Evolutionary conservation across 345 rosid genomes (phyloP).

Genomic region (Boechera stricta): DNA sequence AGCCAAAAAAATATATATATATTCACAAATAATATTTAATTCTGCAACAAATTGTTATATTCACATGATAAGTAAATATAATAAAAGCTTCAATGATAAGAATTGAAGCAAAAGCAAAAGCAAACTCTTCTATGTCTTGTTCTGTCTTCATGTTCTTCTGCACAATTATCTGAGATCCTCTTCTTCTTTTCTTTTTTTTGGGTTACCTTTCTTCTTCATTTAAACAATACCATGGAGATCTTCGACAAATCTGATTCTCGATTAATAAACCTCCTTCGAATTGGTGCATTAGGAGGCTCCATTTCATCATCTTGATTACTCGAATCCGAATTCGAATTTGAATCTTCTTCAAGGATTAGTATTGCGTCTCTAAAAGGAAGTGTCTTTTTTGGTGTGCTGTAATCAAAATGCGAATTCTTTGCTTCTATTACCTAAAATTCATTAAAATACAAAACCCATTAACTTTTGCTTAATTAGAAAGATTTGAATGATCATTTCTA

Average conservation of each 20-base stretch:
- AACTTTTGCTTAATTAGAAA: slow-evolving; percentile 7
- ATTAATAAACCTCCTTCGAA: slow-evolving; percentile 10
- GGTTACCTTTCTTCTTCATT: slow-evolving; percentile 18
- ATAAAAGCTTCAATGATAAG: slow-evolving; percentile 31
- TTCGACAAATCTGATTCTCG: slow-evolving; percentile 30
- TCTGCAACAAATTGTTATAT: slow-evolving; percentile 41
- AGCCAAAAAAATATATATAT: background rate
- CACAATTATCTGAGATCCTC: slow-evolving; percentile 2
- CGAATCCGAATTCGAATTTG: slow-evolving; percentile 13
- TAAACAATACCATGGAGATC: slow-evolving; percentile 42
- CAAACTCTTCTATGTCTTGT: slow-evolving; percentile 33
- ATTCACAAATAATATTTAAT: background rate
- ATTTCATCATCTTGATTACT: slow-evolving; percentile 27
- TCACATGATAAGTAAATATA: slow-evolving; percentile 43
- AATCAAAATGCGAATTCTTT: slow-evolving; percentile 43
- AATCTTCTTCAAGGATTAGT: background rate
- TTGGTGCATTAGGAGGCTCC: slow-evolving; percentile 44
- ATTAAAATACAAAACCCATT: background rate
- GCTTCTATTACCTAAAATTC: slow-evolving; percentile 34
- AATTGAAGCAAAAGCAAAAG: slow-evolving; percentile 25
- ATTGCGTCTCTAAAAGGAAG: slow-evolving; percentile 21
- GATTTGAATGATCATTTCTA: background rate
- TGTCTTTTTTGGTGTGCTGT: slow-evolving; percentile 39
- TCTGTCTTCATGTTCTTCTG: slow-evolving; percentile 23
- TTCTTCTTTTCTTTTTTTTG: background rate